Evolutionary conservation across 169 alveolate genomes (phyloP), one percentile per base, ranked within the genome.

Genomic region (Plasmodium coatneyi): DNA sequence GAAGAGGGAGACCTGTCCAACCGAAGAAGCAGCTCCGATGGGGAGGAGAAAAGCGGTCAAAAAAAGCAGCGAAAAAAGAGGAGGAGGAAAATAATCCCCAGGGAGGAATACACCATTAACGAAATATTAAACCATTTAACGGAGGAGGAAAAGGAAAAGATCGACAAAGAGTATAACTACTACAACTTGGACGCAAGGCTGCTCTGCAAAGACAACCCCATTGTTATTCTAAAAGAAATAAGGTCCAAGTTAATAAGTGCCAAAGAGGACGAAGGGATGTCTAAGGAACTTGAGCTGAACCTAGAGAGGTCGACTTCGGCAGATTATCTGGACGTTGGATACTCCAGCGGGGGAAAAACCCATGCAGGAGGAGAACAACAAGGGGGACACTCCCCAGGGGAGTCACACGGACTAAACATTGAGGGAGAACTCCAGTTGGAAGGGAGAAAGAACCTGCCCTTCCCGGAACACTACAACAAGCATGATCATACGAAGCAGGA

Each of bases 171-270:
- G 19, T 87, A 87, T 25, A 87, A 87, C 32, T 87, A 74, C 32
- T 32, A 87, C 32, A 78, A 87, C 49, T 60, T 87, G 22, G 71
- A 87, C 56, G 93, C 71, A 12, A 54, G 82, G 66, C 39, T 87
- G 14, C 71, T 87, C 30, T 87, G 93, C 56, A 87, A 87, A 25
- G 93, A 87, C 49, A 80, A 87, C 41, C 86, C 93, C 12, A n/a
- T 54, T 36, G 70, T 34, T 12, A 87, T 87, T 32, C n/a, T 87
- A 19, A 87, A 87, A 56, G 93, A 87, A 56, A 87, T 87, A 1
- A 87, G 71, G 39, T 87, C 82, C 1, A 87, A 87, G 72, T 19
- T 87, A n/a, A 32, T 79, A 46, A 76, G 70, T 71, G 70, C 46
- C 12, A 66, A 79, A 43, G 81, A 78, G 43, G 82, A 87, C 10